Conservation (phyloP, 352 stramenopile species). For the Plasmopara muralis region DNA sequence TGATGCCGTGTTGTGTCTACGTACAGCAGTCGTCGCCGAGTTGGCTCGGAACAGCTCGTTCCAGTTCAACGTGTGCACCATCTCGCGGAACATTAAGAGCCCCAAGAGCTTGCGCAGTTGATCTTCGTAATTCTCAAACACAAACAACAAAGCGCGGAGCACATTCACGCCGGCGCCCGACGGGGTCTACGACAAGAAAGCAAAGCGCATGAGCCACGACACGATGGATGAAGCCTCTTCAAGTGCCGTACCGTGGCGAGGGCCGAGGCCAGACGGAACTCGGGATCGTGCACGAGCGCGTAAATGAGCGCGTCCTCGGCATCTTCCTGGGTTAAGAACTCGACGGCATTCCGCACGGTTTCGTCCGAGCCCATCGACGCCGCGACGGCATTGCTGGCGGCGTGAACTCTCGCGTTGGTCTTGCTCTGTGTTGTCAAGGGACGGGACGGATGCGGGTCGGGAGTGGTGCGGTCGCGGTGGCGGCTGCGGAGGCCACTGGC, state of each 20-base stretch:
- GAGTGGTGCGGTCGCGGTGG: slow-evolving; percentile 6
- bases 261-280: slow-evolving; percentile 65
- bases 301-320: slow-evolving; percentile 63
- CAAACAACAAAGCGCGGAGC: slow-evolving; percentile 58
- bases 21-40: slow-evolving; percentile 57
- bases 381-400: neutral
- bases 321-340: slow-evolving; percentile 59
- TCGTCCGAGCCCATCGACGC: slow-evolving; percentile 21
- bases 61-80: slow-evolving; percentile 74
- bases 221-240: too few relatives aligned
- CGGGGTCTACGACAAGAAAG: slow-evolving; percentile 13
- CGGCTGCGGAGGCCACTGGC: slow-evolving; percentile 18
- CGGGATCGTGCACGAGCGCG: slow-evolving; percentile 68
- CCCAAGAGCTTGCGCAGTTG: slow-evolving; percentile 60
- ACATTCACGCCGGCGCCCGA: slow-evolving; percentile 43
- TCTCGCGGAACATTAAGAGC: slow-evolving; percentile 70
- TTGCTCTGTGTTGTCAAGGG: slow-evolving; percentile 3
- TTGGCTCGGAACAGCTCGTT: slow-evolving; percentile 81
- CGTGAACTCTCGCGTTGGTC: slow-evolving; percentile 6
- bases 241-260: slow-evolving; percentile 42
- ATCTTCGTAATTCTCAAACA: slow-evolving; percentile 70
- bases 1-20: slow-evolving; percentile 10
- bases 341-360: slow-evolving; percentile 57
- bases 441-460: neutral
- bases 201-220: too few relatives aligned